Evolutionary conservation across 1,284 basidiomycete species (phyloP), one percentile per base, ranked within the genome.

Genomic region (Microbotryum saponariae): DNA sequence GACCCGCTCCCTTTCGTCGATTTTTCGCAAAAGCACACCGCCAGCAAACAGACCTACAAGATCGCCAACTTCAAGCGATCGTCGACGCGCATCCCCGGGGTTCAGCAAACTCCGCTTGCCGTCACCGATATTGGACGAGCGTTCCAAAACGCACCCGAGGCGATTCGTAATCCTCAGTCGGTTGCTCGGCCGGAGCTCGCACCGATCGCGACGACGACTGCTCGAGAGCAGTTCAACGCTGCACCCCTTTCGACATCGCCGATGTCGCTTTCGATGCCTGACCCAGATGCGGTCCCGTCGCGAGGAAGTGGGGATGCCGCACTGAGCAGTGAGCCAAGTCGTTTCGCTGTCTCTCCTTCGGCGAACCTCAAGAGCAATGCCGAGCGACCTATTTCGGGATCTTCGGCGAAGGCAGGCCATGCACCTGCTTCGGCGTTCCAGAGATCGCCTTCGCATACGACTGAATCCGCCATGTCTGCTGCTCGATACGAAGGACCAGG

Each of bases 1-100:
- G 88, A 91, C 66, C 83, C 89, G 12, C 89, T 88, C 25, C 75
- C 80, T 20, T 91, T 91, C 74, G 82, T 92, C 74, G 88, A 91
- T 76, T 79, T 77, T 67, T 70, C 74, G 1, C 70, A 72, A 14
- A 76, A 77, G 54, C 76, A 78, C 54, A 71, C 72, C 2, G 76
- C 77, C 54, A 57, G 60, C 27, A 71, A 75, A 51, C 74, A 67
- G 21, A 69, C 72, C 1, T 74, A 65, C 63, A 76, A 75, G 60
- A 63, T 65, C 4, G 78, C 89, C 37, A 79, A 79, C 64, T 89
- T 85, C 70, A 65, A 72, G 9, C 82, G 87, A 31, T 75, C 79
- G 2, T 80, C 85, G 12, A 69, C 70, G 1, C 58, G 63, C 21
- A 65, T 69, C 0, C 60, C 61, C 20, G 68, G 61, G 6, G 60